These are phyloP conservation scores for Alnus rubra DNA, from an alignment of 306 rosid species.

Conservation along the genomic window DNA sequence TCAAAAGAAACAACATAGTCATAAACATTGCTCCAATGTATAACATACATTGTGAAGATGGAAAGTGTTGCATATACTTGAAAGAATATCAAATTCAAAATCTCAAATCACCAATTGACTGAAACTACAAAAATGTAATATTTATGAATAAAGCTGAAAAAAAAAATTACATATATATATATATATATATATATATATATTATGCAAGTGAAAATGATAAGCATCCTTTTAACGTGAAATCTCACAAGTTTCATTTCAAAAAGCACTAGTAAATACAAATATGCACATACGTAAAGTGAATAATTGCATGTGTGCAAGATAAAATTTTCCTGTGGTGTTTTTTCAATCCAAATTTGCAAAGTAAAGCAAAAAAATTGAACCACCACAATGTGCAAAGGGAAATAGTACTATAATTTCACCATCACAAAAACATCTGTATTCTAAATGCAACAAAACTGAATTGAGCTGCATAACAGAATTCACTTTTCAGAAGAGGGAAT, in stretches of 20 bases:
- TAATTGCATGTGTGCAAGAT: background rate
- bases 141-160: too few species aligned
- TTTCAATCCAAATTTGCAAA: background rate
- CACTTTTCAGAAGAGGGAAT: background rate
- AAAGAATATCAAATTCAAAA: too few species aligned
- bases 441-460: constrained; percentile 10
- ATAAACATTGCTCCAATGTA: too few species aligned
- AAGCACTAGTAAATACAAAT: background rate
- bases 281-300: background rate
- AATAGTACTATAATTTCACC: background rate
- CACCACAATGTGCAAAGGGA: background rate
- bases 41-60: too few species aligned
- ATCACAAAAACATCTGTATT: background rate
- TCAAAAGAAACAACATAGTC: background rate
- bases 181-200: too few species aligned
- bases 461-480: constrained; percentile 15
- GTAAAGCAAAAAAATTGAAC: background rate
- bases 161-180: too few species aligned
- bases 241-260: background rate
- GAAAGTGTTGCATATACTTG: too few species aligned
- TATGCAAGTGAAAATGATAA: background rate
- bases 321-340: background rate
- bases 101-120: too few species aligned
- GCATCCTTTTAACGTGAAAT: background rate
- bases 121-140: too few species aligned